These are phyloP conservation scores for Cyclocybe cylindracea DNA, from an alignment of 768 basidiomycete species.

Conservation along the genomic window DNA sequence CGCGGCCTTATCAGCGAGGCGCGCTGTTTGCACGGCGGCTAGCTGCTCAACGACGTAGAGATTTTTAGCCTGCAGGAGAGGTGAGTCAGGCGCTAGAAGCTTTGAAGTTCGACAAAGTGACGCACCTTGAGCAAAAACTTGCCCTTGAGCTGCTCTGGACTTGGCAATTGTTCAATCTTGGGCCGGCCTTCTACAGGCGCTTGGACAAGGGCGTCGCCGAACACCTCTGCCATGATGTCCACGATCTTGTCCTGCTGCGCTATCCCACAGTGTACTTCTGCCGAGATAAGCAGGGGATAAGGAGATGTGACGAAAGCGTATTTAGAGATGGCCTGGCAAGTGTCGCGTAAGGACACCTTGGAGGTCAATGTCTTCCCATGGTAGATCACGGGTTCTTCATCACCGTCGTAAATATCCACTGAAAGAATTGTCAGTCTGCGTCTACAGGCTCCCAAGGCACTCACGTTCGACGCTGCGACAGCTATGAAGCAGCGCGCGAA, in stretches of 20 bases:
- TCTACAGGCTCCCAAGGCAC: slow-evolving; percentile 24
- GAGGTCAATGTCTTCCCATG: slow-evolving; percentile 90
- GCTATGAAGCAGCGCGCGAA: slow-evolving; percentile 83
- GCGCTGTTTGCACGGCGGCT: slow-evolving; percentile 61
- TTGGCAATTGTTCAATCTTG: slow-evolving; percentile 64
- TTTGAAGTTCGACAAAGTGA: not conserved
- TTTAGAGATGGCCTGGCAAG: slow-evolving; percentile 80
- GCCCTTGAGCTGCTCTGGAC: slow-evolving; percentile 79
- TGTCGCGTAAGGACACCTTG: slow-evolving; percentile 77
- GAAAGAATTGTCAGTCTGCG: slow-evolving; percentile 3
- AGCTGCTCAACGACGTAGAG: slow-evolving; percentile 81
- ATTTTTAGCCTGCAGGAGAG: slow-evolving; percentile 68
- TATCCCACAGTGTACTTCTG: slow-evolving; percentile 85
- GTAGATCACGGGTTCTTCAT: slow-evolving; percentile 79
- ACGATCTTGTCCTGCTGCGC: slow-evolving; percentile 81
- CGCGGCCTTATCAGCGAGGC: slow-evolving; percentile 51
- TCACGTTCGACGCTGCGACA: slow-evolving; percentile 93
- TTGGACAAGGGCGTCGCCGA: slow-evolving; percentile 42
- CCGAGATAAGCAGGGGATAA: slow-evolving; percentile 91
- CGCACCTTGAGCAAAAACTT: slow-evolving; percentile 82
- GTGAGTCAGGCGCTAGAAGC: not conserved
- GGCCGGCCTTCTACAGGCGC: slow-evolving; percentile 43
- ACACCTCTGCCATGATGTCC: slow-evolving; percentile 62
- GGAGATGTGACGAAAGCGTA: slow-evolving; percentile 91
- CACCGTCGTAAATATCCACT: slow-evolving; percentile 96